These are phyloP conservation scores for Xylaria nigripes DNA, from an alignment of 495 filamentous ascomycete species.

Conservation along the genomic window DNA sequence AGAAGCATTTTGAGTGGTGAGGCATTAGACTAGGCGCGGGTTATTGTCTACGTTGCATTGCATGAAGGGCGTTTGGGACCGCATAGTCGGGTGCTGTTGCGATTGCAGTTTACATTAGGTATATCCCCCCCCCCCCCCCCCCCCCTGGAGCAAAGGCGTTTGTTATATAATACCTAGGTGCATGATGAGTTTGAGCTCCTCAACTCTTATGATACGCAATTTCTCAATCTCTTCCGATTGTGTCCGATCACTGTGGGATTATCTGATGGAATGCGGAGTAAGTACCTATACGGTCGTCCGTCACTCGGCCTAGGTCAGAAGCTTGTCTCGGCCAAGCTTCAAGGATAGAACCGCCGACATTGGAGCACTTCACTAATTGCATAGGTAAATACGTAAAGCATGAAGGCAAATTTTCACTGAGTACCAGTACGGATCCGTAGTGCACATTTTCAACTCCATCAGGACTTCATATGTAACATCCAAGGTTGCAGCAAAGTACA, in stretches of 20 bases:
- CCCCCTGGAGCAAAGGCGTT: neutral
- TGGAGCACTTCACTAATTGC: neutral
- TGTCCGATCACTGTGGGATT: too few relatives aligned
- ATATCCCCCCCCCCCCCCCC: too few relatives aligned
- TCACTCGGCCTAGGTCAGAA: neutral
- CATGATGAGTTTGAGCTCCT: neutral
- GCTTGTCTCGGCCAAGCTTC: constrained; percentile 4
- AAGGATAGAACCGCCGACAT: constrained; percentile 4
- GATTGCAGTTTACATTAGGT: neutral
- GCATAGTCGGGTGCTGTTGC: constrained; percentile 8
- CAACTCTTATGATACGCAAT: neutral
- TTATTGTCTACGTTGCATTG: constrained; percentile 11
- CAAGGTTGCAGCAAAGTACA: too few relatives aligned
- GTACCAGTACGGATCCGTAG: too few relatives aligned
- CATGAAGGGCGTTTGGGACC: constrained; percentile 13
- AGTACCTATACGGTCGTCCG: too few relatives aligned
- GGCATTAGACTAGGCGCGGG: constrained; percentile 32
- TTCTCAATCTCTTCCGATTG: neutral
- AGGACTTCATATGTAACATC: too few relatives aligned
- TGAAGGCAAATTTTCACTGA: too few relatives aligned
- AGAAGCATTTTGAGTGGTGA: constrained; percentile 47
- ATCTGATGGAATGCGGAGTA: too few relatives aligned
- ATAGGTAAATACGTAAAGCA: too few relatives aligned
- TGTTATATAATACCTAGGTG: neutral
- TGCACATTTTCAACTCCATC: too few relatives aligned